Evolutionary conservation across 2,329 filamentous ascomycete species (phyloP), one percentile per base, ranked within the genome.

Genomic region (Colletotrichum lindemuthianum): DNA sequence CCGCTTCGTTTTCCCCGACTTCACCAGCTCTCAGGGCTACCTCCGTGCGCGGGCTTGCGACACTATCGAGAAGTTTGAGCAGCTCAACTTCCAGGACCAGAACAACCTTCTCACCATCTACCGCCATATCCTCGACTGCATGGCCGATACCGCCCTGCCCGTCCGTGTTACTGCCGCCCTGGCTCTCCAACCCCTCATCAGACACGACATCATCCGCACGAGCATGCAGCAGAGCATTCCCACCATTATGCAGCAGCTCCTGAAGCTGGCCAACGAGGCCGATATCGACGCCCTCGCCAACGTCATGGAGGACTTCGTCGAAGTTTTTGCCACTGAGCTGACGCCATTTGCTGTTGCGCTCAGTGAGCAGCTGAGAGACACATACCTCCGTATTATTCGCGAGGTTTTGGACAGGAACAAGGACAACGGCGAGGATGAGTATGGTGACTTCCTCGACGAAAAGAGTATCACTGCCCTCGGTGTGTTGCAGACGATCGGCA

Each of bases 291-390:
- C 96, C 6, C 84, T 99, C 44, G 95, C 96, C 24, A 98, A 98
- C 73, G 96, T 99, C 43, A 99, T 99, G 96, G 96, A 99, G 78
- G 96, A 99, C 74, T 99, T 99, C 74, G 96, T 99, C 49, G 96
- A 99, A 77, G 94, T 98, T 2, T 99, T 99, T 74, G 95, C 96
- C n/a, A 87, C 93, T 3, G 96, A 99, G 76, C 86, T 99, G 50
- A 98, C 96, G 6, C 96, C 96, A 3, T 99, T 99, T 72, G 96
- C 96, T 10, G 95, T 99, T 37, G 96, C 96, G 5, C 84, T 99
- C 4, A 97, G 93, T 73, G 94, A 98, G 79, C 96, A 99, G 78
- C 84, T 99, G 51, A 90, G 95, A 47, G 96, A 99, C 73, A 99
- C 96, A 0, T 99, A 99, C 73, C 85, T 99, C 69, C 88, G 96